Percentiles rank a stretch among this genome's conserved stretches.
These are phyloP conservation scores for Fusarium domesticum DNA, from an alignment of 2,329 filamentous ascomycete genomes.

Conservation along the genomic window DNA sequence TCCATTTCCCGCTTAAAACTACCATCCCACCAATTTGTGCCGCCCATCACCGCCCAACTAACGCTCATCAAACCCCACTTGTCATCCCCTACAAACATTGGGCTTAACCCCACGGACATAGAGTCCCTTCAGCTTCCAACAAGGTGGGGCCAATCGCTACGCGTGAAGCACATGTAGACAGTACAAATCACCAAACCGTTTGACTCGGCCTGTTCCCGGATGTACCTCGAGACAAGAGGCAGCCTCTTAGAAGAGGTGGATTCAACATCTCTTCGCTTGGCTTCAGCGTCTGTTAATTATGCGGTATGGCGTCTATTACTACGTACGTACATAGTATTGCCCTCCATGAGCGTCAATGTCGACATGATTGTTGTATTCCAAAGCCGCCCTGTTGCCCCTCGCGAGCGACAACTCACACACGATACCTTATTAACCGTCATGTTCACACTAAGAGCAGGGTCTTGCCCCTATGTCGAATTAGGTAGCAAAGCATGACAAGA, in stretches of 20 bases:
- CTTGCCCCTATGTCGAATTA: slow-evolving; percentile 1
- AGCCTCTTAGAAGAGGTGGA: slow-evolving; percentile 6
- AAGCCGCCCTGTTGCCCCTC: no score
- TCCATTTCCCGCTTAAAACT: neutral
- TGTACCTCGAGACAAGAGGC: slow-evolving; percentile 6
- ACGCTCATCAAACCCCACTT: slow-evolving; percentile 13
- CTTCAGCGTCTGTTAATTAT: no score
- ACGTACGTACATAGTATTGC: no score
- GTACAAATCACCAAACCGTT: slow-evolving; percentile 8
- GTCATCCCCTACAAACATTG: slow-evolving; percentile 23
- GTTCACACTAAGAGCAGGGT: slow-evolving; percentile 14
- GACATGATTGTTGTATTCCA: no score
- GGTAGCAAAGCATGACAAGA: neutral
- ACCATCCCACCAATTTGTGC: slow-evolving; percentile 19
- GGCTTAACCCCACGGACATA: slow-evolving; percentile 28
- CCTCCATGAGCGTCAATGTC: no score
- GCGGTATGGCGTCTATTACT: no score
- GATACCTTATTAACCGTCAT: no score
- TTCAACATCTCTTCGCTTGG: slow-evolving; percentile 12
- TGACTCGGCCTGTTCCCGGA: slow-evolving; percentile 14
- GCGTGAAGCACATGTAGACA: slow-evolving; percentile 14
- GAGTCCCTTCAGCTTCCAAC: slow-evolving; percentile 25
- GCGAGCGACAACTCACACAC: no score
- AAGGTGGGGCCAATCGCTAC: slow-evolving; percentile 20
- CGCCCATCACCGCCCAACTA: slow-evolving; percentile 23